phyloP scores from a whole-genome alignment of 768 basidiomycete genomes.

The Kwoniella mangroviensis region DNA sequence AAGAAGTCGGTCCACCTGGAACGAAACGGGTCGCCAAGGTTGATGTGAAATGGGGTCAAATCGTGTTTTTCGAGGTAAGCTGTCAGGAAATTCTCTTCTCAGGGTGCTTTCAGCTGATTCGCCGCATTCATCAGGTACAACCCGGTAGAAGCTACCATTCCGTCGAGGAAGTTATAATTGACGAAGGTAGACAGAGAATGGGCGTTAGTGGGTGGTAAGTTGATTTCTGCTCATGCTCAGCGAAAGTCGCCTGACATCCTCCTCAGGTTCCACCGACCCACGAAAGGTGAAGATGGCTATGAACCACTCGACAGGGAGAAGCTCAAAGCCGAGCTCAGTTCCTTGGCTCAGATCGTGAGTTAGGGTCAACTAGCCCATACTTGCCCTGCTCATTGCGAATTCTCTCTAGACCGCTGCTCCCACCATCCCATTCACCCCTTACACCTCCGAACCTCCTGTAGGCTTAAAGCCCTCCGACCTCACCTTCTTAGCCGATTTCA shows the following conservation, averaged over 20 bases:
- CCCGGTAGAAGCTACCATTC: conserved; percentile 95
- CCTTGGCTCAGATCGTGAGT: conserved; percentile 88
- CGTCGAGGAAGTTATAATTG: conserved; percentile 93
- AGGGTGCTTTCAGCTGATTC: neutral
- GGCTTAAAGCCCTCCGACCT: conserved; percentile 62
- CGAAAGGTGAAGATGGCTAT: conserved; percentile 89
- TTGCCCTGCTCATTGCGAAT: neutral
- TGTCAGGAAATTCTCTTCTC: neutral
- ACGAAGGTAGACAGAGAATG: conserved; percentile 74
- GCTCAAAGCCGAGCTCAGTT: conserved; percentile 68
- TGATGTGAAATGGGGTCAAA: conserved; percentile 59
- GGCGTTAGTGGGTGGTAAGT: conserved; percentile 86
- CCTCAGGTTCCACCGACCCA: conserved; percentile 76
- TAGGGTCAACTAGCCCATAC: neutral
- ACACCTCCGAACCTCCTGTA: conserved; percentile 53
- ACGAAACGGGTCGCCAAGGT: conserved; percentile 53
- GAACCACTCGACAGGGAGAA: conserved; percentile 61
- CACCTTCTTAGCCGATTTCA: conserved; percentile 77
- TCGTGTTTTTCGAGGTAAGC: conserved; percentile 60
- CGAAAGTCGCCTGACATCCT: conserved; percentile 12
- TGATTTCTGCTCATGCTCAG: neutral
- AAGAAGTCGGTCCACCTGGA: conserved; percentile 69
- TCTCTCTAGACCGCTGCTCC: conserved; percentile 49
- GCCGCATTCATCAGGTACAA: conserved; percentile 65
- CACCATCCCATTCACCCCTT: conserved; percentile 59